These are phyloP conservation scores for Penicillium sp. DNA, from an alignment of 2,329 filamentous ascomycete genomes.

Conservation along the genomic window DNA sequence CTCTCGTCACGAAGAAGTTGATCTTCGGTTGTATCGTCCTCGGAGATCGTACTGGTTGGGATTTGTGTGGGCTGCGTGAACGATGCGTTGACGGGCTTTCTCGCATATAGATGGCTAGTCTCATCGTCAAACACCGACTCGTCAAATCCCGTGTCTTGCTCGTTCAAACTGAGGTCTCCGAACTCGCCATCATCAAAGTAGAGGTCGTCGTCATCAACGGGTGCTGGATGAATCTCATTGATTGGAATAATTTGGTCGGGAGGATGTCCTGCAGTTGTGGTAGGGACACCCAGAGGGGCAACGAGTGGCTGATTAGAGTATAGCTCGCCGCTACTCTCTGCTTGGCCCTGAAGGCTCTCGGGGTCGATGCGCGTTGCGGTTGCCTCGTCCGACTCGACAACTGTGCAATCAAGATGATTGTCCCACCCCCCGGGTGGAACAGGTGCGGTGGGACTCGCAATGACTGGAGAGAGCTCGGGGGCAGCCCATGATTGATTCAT, in stretches of 20 bases:
- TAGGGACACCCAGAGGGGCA: background rate
- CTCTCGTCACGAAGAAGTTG: slow-evolving; percentile 11
- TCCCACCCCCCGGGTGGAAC: slow-evolving; percentile 12
- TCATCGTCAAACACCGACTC: slow-evolving; percentile 47
- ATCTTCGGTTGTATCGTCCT: slow-evolving; percentile 9
- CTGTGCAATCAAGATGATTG: background rate
- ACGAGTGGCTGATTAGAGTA: background rate
- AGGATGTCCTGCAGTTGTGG: background rate
- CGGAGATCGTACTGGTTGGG: background rate
- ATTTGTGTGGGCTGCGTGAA: slow-evolving; percentile 9
- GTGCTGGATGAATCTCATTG: slow-evolving; percentile 5
- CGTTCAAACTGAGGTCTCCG: slow-evolving; percentile 32
- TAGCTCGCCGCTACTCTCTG: background rate
- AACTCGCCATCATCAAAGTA: slow-evolving; percentile 46
- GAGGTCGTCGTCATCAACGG: slow-evolving; percentile 40
- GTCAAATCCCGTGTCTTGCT: slow-evolving; percentile 36
- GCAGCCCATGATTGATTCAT: slow-evolving; percentile 29
- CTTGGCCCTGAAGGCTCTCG: background rate
- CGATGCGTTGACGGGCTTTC: slow-evolving; percentile 23
- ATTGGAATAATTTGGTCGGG: background rate
- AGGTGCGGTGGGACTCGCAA: slow-evolving; percentile 29
- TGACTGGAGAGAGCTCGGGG: slow-evolving; percentile 32
- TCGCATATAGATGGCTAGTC: slow-evolving; percentile 39
- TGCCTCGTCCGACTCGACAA: background rate
- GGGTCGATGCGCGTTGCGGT: background rate